A percentile compares a stretch with the other conserved stretches of the same genome.
phyloP scores from a whole-genome alignment of 345 rosid genomes.

The Linum usitatissimum region DNA sequence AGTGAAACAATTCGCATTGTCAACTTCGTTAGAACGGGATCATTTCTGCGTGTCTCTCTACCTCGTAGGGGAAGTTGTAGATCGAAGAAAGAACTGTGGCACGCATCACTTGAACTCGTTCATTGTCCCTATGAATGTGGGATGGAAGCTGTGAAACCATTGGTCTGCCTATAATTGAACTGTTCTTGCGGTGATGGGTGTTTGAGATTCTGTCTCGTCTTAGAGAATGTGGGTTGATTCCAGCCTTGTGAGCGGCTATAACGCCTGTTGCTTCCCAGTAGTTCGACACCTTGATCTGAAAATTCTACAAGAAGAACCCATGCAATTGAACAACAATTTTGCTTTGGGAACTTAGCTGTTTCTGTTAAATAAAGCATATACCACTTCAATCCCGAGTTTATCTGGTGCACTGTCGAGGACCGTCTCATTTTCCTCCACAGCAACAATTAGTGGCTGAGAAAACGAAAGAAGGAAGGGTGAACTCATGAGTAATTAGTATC shows the following conservation, averaged over 20 bases:
- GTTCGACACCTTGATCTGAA: conserved; percentile 51
- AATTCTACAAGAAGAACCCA: too few relatives aligned
- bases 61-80: neutral
- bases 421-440: conserved; percentile 56
- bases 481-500: neutral
- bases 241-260: conserved; percentile 53
- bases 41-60: neutral
- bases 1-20: neutral
- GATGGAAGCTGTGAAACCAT: conserved; percentile 25
- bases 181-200: conserved; percentile 11
- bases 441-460: conserved; percentile 38
- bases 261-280: conserved; percentile 71
- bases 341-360: neutral
- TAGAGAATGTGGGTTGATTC: conserved; percentile 42
- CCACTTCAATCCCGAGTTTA: conserved; percentile 42
- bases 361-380: conserved; percentile 12
- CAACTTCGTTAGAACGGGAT: neutral
- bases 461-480: neutral
- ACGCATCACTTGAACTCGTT: neutral
- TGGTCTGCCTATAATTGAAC: conserved; percentile 13
- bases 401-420: conserved; percentile 47
- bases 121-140: conserved; percentile 1
- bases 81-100: neutral
- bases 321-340: neutral
- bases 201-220: conserved; percentile 32